These are phyloP conservation scores for Entomortierella beljakovae DNA, from an alignment of 192 early-diverging fungal genomes.

Conservation along the genomic window DNA sequence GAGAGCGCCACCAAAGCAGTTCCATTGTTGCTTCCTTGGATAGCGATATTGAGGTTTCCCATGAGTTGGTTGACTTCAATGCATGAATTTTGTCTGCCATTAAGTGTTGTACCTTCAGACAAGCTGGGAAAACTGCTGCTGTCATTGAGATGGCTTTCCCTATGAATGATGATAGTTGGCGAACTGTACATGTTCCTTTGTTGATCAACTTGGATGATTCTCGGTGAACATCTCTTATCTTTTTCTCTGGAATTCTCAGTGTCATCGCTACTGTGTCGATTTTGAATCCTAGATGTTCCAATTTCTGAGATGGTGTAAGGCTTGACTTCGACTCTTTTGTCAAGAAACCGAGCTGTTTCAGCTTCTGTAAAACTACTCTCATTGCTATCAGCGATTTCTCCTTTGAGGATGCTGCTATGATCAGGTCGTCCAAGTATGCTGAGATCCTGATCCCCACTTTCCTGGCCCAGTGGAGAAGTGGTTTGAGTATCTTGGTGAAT, in stretches of 20 bases:
- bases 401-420: slow-evolving; percentile 17
- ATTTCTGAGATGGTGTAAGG: slow-evolving; percentile 18
- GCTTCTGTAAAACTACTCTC: slow-evolving; percentile 15
- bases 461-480: slow-evolving; percentile 33
- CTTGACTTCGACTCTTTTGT: slow-evolving; percentile 29
- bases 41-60: slow-evolving; percentile 27
- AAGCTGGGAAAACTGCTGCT: slow-evolving; percentile 32
- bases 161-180: slow-evolving; percentile 43
- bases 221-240: slow-evolving; percentile 33
- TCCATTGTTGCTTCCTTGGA: slow-evolving; percentile 9
- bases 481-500: slow-evolving; percentile 44
- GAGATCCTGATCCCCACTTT: slow-evolving; percentile 25
- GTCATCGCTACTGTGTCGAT: slow-evolving; percentile 34
- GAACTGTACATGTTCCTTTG: slow-evolving; percentile 19
- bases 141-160: slow-evolving; percentile 29
- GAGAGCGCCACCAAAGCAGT: slow-evolving; percentile 27
- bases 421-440: slow-evolving; percentile 47
- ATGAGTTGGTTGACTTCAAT: slow-evolving; percentile 31
- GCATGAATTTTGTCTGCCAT: slow-evolving; percentile 22
- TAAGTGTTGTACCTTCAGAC: slow-evolving; percentile 23
- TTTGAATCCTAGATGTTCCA: slow-evolving; percentile 36
- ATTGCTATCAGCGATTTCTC: slow-evolving; percentile 1
- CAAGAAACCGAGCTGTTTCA: slow-evolving; percentile 17
- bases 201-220: slow-evolving; percentile 28
- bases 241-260: slow-evolving; percentile 19